Conservation (phyloP, 192 early-diverging fungal species). For the Backusella luteola region DNA sequence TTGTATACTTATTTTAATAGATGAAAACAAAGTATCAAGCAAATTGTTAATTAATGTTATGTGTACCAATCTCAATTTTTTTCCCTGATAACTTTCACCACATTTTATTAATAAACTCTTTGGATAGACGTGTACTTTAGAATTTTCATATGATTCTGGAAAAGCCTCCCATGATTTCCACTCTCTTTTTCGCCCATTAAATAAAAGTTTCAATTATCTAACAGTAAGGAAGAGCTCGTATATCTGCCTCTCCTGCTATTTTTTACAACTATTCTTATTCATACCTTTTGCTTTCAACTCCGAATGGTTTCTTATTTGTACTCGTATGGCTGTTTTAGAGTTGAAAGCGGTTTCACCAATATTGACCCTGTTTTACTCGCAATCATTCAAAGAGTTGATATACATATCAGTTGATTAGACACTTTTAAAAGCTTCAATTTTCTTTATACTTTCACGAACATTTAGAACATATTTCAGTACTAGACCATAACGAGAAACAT, state of each 20-base stretch:
- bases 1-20: not conserved
- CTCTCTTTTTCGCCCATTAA: not conserved
- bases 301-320: not conserved
- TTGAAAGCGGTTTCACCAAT: not conserved
- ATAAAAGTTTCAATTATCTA: not conserved
- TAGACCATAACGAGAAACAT: not conserved
- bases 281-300: not conserved
- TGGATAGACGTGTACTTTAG: not conserved
- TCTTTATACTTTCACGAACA: not conserved
- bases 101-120: not conserved
- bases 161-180: not conserved
- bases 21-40: not conserved
- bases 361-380: constrained; percentile 2
- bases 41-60: not conserved
- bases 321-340: not conserved
- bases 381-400: not conserved
- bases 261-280: not conserved
- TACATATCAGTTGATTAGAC: not conserved
- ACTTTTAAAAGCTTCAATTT: not conserved
- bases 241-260: not conserved
- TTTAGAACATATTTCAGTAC: not conserved
- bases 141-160: not conserved
- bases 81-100: not conserved
- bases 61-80: not conserved
- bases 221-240: not conserved